These are phyloP conservation scores for Yarrowia alimentaria DNA, from an alignment of 805 yeast species.

Conservation along the genomic window DNA sequence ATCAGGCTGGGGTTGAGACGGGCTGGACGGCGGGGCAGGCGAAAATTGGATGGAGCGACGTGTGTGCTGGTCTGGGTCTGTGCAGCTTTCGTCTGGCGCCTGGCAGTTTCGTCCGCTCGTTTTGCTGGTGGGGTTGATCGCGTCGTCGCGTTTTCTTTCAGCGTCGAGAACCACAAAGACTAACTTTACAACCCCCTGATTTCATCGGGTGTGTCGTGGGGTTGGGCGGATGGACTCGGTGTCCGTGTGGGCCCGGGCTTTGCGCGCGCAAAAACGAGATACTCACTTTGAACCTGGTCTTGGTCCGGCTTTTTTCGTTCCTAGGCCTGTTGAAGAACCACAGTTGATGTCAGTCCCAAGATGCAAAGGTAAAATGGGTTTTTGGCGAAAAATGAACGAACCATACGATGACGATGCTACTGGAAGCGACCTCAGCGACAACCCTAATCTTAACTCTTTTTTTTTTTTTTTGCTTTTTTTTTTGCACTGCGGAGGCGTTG, in stretches of 20 bases:
- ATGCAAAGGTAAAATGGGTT: constrained; percentile 21
- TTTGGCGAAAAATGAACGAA: constrained; percentile 25
- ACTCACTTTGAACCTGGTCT: constrained; percentile 27
- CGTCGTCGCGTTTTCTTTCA: constrained; percentile 7
- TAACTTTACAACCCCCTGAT: constrained; percentile 22
- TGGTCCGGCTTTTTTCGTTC: constrained; percentile 27
- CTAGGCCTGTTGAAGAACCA: constrained; percentile 28
- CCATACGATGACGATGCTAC: constrained; percentile 25
- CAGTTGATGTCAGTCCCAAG: constrained; percentile 27
- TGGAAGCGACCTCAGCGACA: constrained; percentile 24
- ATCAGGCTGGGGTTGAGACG: too few species aligned
- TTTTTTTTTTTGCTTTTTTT: too few species aligned
- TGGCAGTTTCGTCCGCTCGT: too few species aligned
- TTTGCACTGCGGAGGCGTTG: too few species aligned
- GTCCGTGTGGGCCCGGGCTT: too few species aligned
- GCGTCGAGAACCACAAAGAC: constrained; percentile 22
- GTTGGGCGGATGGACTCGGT: too few species aligned
- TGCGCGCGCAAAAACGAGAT: too few species aligned
- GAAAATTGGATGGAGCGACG: too few species aligned
- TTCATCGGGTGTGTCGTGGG: not conserved
- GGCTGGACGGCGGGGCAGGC: too few species aligned
- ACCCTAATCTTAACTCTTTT: constrained; percentile 23
- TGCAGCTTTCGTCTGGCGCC: too few species aligned
- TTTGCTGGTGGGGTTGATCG: too few species aligned
- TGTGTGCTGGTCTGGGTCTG: too few species aligned